Evolutionary conservation across 2,329 filamentous ascomycete genomes (phyloP).

Genomic region (Talaromyces sp.): DNA sequence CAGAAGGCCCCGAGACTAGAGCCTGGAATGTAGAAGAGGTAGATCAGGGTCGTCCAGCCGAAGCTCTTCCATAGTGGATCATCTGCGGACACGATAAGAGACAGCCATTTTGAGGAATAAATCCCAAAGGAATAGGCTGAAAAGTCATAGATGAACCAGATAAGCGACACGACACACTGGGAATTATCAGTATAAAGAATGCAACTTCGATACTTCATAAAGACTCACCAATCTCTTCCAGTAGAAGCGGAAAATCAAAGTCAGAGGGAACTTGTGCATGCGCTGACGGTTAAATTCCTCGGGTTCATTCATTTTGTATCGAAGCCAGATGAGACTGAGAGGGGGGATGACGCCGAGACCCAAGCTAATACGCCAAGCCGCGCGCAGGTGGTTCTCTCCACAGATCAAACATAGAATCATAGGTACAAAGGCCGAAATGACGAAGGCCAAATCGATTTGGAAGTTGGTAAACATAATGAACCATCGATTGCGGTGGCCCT

Average conservation of each 20-base stretch:
- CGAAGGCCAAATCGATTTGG: conserved; percentile 84
- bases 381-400: conserved; percentile 65
- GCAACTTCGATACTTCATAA: background rate
- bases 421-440: conserved; percentile 77
- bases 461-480: conserved; percentile 89
- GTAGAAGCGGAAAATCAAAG: conserved; percentile 66
- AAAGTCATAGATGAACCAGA: conserved; percentile 91
- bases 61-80: conserved; percentile 75
- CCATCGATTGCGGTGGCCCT: conserved; percentile 82
- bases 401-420: conserved; percentile 65
- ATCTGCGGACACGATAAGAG: conserved; percentile 62
- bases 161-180: conserved; percentile 64
- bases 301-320: conserved; percentile 74
- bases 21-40: conserved; percentile 85
- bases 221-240: conserved; percentile 64
- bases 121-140: conserved; percentile 83
- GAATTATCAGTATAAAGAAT: conserved; percentile 5
- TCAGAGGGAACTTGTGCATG: conserved; percentile 64
- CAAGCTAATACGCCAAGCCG: conserved; percentile 80
- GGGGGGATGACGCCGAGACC: conserved; percentile 81
- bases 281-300: conserved; percentile 74
- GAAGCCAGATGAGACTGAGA: conserved; percentile 69
- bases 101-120: conserved; percentile 68
- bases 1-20: conserved; percentile 75
- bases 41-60: conserved; percentile 87